Conservation (phyloP, 108 stramenopile genomes). For the Fragilaria crotonensis region DNA sequence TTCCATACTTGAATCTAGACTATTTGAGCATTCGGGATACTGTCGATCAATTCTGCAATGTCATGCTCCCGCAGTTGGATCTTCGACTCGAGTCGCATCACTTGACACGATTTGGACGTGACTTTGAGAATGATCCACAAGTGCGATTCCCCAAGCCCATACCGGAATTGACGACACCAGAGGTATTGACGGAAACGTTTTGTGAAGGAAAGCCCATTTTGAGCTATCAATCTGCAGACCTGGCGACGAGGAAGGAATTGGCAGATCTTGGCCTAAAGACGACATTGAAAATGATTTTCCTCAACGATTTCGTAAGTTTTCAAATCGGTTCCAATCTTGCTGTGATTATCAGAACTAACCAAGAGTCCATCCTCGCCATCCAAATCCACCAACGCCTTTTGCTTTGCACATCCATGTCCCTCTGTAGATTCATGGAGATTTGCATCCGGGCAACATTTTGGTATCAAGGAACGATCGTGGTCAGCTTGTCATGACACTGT, state of each 20-base stretch:
- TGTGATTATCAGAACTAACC: too few species aligned
- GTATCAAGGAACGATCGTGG: constrained; percentile 48
- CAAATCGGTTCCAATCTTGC: not conserved
- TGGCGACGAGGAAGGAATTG: constrained; percentile 45
- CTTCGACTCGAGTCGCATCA: constrained; percentile 73
- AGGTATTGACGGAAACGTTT: constrained; percentile 83
- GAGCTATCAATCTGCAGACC: constrained; percentile 35
- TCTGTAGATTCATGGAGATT: constrained; percentile 19
- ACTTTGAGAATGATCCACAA: constrained; percentile 59
- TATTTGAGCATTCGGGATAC: constrained; percentile 74
- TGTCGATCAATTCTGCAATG: constrained; percentile 77
- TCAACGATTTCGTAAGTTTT: constrained; percentile 36
- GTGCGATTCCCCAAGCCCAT: constrained; percentile 70
- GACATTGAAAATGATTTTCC: constrained; percentile 88
- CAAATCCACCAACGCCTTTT: not conserved
- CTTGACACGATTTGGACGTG: constrained; percentile 55
- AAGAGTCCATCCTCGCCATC: too few species aligned
- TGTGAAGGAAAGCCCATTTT: constrained; percentile 74
- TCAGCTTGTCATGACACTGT: constrained; percentile 48
- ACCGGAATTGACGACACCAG: constrained; percentile 51
- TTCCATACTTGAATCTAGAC: constrained; percentile 65
- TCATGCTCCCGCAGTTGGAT: constrained; percentile 84
- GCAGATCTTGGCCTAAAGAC: constrained; percentile 66
- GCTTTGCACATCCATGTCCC: not conserved
- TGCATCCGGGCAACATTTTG: constrained; percentile 67